A percentile compares a stretch with the other conserved stretches of the same genome.
These are phyloP conservation scores for Globomyces pollinis-pini DNA, from an alignment of 192 early-diverging fungal genomes.

Conservation along the genomic window DNA sequence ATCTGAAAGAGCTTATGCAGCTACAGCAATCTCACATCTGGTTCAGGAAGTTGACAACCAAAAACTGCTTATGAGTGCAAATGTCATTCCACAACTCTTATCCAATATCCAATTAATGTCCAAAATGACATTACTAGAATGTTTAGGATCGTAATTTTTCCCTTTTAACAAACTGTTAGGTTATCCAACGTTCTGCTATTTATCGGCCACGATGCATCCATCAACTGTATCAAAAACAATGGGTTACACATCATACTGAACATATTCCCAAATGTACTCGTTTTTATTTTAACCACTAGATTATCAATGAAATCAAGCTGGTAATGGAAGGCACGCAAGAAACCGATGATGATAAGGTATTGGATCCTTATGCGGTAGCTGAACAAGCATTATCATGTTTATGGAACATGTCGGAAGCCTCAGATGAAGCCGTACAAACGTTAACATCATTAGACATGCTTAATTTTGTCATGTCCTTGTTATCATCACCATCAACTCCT, in stretches of 20 bases:
- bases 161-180: neutral
- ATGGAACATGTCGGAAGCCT: conserved; percentile 58
- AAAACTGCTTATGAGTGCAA: conserved; percentile 65
- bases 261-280: conserved; percentile 4
- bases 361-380: conserved; percentile 17
- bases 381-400: conserved; percentile 30
- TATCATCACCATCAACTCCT: neutral
- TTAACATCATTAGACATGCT: conserved; percentile 66
- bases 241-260: conserved; percentile 35
- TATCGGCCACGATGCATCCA: conserved; percentile 40
- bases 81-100: conserved; percentile 59
- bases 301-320: conserved; percentile 2
- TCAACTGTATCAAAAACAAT: conserved; percentile 20
- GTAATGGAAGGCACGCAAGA: conserved; percentile 14
- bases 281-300: neutral
- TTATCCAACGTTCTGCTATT: neutral
- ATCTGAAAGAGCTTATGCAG: conserved; percentile 88
- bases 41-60: conserved; percentile 60
- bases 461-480: conserved; percentile 50
- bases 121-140: conserved; percentile 68
- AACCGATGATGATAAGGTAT: conserved; percentile 23
- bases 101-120: conserved; percentile 63
- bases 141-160: conserved; percentile 38
- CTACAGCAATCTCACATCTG: conserved; percentile 76
- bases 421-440: conserved; percentile 54